Conservation (phyloP, 2,329 filamentous ascomycete species). For the Exophiala sideris region DNA sequence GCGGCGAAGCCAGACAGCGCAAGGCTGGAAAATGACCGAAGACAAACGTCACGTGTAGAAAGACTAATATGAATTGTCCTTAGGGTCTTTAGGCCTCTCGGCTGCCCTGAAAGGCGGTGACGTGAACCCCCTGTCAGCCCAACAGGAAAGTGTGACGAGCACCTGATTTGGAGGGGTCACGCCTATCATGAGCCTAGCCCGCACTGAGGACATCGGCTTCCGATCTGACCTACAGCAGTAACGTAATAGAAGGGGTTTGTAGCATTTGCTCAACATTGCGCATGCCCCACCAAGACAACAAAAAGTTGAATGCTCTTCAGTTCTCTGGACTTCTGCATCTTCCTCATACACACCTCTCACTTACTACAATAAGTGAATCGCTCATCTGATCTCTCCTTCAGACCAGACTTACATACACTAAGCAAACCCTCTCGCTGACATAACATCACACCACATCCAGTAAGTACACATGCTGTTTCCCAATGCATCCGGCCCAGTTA, state of each 20-base stretch:
- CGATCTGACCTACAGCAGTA: neutral
- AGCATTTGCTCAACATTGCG: conserved; percentile 15
- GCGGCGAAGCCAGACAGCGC: conserved; percentile 10
- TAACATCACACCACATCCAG: conserved; percentile 22
- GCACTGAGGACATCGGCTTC: neutral
- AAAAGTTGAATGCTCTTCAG: conserved; percentile 18
- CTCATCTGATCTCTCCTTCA: neutral
- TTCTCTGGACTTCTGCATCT: conserved; percentile 7
- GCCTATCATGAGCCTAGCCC: neutral
- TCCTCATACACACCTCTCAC: neutral
- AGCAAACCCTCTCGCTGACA: conserved; percentile 18
- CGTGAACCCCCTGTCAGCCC: neutral
- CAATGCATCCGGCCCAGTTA: conserved; percentile 1
- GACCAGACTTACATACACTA: conserved; percentile 3
- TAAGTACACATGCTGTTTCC: conserved; percentile 7
- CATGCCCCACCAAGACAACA: conserved; percentile 25
- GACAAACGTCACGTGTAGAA: neutral
- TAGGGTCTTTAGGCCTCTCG: neutral
- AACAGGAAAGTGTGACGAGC: neutral
- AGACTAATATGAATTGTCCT: neutral
- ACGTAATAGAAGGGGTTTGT: conserved; percentile 15
- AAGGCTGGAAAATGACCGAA: neutral
- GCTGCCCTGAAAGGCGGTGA: neutral
- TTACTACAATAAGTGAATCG: neutral
- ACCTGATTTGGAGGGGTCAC: neutral